phyloP scores from a whole-genome alignment of 129 eudicot species.

The Tagetes patula region DNA sequence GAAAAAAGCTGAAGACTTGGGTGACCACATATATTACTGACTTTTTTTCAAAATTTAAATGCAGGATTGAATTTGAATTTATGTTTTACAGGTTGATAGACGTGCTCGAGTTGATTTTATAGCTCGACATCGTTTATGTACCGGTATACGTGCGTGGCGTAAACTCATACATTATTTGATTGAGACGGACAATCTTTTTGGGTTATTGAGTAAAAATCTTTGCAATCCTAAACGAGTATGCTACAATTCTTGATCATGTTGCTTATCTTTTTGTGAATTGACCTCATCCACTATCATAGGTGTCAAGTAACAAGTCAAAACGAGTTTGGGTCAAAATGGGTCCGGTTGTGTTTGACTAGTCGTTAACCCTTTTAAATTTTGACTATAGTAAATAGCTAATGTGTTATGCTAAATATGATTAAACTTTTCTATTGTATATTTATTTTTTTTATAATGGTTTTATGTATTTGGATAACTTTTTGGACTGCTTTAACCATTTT shows the following conservation, averaged over 20 bases:
- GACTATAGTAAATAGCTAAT: background rate
- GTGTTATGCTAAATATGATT: background rate
- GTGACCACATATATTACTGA: background rate
- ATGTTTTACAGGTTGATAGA: constrained; percentile 63
- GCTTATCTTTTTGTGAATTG: constrained; percentile 3
- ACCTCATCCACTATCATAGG: background rate
- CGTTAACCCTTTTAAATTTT: background rate
- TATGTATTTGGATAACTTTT: background rate
- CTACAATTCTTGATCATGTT: constrained; percentile 27
- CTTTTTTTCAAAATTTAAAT: background rate
- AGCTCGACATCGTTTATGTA: constrained; percentile 51
- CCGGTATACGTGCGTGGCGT: constrained; percentile 90
- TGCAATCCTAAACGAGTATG: constrained; percentile 67
- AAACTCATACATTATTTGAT: constrained; percentile 77
- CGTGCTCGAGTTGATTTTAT: constrained; percentile 67
- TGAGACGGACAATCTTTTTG: constrained; percentile 78
- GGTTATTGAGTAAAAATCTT: constrained; percentile 53
- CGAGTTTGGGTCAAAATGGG: background rate
- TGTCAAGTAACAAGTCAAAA: background rate
- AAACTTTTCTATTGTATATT: background rate
- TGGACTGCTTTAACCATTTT: background rate
- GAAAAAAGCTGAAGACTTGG: background rate
- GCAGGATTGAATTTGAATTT: background rate
- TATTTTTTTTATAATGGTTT: constrained; percentile 1
- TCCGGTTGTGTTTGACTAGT: background rate